Evolutionary conservation across 192 early-diverging fungal species (phyloP), one percentile per base, ranked within the genome.

Genomic region (Coemansia sp.): DNA sequence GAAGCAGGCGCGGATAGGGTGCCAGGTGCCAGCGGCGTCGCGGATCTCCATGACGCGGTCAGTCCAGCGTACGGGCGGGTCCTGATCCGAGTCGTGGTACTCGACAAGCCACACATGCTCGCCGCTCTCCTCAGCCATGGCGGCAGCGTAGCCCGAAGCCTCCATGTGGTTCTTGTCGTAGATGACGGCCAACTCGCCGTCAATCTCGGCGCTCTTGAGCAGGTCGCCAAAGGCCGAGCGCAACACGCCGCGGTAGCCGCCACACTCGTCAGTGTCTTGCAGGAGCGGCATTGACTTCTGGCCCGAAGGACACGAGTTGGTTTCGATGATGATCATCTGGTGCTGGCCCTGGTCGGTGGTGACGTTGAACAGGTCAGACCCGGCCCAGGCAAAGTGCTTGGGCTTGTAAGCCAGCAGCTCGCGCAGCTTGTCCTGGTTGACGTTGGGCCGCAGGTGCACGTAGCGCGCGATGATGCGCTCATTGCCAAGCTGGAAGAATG

Each of bases 301-400:
- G 31, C 94, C 94, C 22, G 92, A 93, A 5, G 94, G 94, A 66
- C 94, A 95, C 49, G 93, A 94, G 77, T 95, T 95, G 44, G 94
- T 95, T 73, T 95, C 94, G 31, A 95, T 90, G 46, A 95, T 89
- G 78, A 95, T 94, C 94, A 95, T 95, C 78, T 95, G 94, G 39
- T 92, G 88, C 68, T 92, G 91, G 11, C 94, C 94, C 50, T 79
- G 86, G 8, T 90, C 85, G 18, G 93, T 95, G 2, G 93, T 94
- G 40, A 94, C 90, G 84, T 94, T 93, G 83, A 95, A 94, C 41
- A 95, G 80, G 84, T 95, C 94, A 3, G 91, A 93, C 33, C 93
- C 94, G 58, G 92, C 94, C 94, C 94, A 94, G 58, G 89, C 88
- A 71, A 95, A 94, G 69, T 92, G 88, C 62, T 89, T 91, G 38